Evolutionary conservation across 1,139 yeast genomes (phyloP).

Genomic region (Pichia sp.): DNA sequence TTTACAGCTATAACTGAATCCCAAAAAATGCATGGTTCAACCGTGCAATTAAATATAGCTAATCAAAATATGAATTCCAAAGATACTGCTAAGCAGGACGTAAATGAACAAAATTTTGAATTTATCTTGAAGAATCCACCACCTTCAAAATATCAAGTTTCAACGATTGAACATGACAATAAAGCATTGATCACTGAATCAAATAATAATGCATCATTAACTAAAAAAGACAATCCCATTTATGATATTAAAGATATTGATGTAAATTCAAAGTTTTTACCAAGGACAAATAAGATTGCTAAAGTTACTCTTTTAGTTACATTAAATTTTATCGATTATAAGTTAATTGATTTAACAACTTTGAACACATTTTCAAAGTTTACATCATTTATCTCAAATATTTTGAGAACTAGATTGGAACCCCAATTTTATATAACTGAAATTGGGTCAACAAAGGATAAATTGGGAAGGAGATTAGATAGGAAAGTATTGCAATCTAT

Average conservation of each 20-base stretch:
- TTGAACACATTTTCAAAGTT: conserved; percentile 4
- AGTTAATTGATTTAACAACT: conserved; percentile 8
- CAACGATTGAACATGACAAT: no score
- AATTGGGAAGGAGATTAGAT: conserved; percentile 13
- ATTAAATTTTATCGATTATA: conserved; percentile 14
- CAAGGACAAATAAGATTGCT: background rate
- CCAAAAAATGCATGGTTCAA: no score
- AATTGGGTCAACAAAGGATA: conserved; percentile 12
- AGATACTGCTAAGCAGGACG: background rate
- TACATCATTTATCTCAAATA: background rate
- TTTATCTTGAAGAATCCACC: conserved; percentile 1
- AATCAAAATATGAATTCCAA: background rate
- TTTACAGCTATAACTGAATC: background rate
- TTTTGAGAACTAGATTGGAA: conserved; percentile 5
- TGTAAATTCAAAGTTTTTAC: conserved; percentile 10
- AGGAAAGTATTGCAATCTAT: conserved; percentile 1
- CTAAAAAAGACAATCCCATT: background rate
- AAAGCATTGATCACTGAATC: no score
- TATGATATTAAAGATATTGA: background rate
- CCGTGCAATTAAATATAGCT: no score
- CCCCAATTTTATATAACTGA: conserved; percentile 11
- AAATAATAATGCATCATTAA: background rate
- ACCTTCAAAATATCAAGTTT: background rate
- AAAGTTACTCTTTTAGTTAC: conserved; percentile 13
- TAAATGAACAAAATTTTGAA: background rate